Evolutionary conservation across 257 asterid species (phyloP), one percentile per base, ranked within the genome.

Genomic region (Scutellaria minor): DNA sequence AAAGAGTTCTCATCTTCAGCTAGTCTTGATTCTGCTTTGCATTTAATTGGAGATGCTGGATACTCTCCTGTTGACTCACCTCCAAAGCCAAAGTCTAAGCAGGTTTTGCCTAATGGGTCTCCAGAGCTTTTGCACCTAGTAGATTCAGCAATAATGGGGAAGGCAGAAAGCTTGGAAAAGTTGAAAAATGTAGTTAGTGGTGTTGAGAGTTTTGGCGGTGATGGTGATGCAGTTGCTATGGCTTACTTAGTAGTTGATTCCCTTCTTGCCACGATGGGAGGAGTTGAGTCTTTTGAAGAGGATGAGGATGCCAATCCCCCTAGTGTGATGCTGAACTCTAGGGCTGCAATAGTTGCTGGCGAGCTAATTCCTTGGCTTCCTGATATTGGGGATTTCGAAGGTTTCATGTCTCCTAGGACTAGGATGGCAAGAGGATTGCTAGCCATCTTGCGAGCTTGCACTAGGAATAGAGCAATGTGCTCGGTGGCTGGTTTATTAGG

Each of bases 141-240:
- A 47, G 99, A 94, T 83, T 94, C 99, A 66, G 99, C 99, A 47
- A 94, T 94, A 77, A 94, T 94, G 99, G 99, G 99, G 66, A 94
- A 94, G 82, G 89, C 92, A 41, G 97, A 94, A 72, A 89, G 96
- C 82, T 82, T 91, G 87, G 93, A 87, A 58, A 88, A 83, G 77
- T 84, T 94, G 88, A 94, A 88, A 78, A 88, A 88, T 81, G 83
- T 88, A 71, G 95, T 91, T 70, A 87, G 95, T 81, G 99, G 97
- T 66, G 86, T 84, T 77, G 92, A 91, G 85, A 83, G 83, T 74
- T 91, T 91, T 83, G 99, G 88, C 62, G 84, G 79, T 71, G 95
- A 85, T 8, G 86, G 80, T 48, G 97, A 94, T 42, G 86, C 96
- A 61, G 96, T 88, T 18, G 61, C 88, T 59, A 78, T 88, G 81